Conservation (phyloP, 768 basidiomycete species). For the Sistotremastrum suecicum region DNA sequence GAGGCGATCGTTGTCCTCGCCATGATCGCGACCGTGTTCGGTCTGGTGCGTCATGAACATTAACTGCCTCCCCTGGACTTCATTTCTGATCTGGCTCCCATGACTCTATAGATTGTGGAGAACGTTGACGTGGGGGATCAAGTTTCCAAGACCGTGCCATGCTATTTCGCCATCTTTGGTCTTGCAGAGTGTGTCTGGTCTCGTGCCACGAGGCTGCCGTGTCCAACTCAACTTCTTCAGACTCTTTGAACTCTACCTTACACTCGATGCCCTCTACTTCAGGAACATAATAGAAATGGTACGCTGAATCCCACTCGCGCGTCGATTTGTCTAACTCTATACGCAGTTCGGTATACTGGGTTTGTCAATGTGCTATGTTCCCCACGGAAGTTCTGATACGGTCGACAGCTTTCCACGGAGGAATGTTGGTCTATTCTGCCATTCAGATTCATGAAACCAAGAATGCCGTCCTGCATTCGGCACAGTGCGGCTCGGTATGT, state of each 20-base stretch:
- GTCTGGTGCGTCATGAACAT: conserved; percentile 22
- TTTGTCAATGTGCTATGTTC: conserved; percentile 4
- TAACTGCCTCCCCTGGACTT: conserved; percentile 17
- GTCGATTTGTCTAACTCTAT: not conserved
- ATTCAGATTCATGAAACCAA: conserved; percentile 70
- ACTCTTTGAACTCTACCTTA: conserved; percentile 68
- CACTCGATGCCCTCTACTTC: conserved; percentile 65
- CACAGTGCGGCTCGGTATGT: conserved; percentile 20
- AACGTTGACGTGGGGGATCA: conserved; percentile 33
- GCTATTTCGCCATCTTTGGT: conserved; percentile 74
- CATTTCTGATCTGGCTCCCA: not conserved
- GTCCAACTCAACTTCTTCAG: conserved; percentile 21
- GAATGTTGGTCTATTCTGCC: conserved; percentile 57
- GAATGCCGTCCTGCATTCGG: conserved; percentile 20
- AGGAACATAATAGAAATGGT: conserved; percentile 70
- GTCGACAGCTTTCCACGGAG: conserved; percentile 53
- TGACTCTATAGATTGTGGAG: conserved; percentile 1
- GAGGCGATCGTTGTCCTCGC: conserved; percentile 64
- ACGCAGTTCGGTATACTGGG: not conserved
- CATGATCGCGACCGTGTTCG: conserved; percentile 62
- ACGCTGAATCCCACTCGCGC: conserved; percentile 18
- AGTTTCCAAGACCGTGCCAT: conserved; percentile 59
- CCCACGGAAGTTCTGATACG: not conserved
- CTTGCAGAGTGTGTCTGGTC: conserved; percentile 51
- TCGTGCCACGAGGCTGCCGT: not conserved